A percentile compares a stretch with the other conserved stretches of the same genome.
These are phyloP conservation scores for Apiotrichum domesticum DNA, from an alignment of 1,284 basidiomycete genomes.

Conservation along the genomic window DNA sequence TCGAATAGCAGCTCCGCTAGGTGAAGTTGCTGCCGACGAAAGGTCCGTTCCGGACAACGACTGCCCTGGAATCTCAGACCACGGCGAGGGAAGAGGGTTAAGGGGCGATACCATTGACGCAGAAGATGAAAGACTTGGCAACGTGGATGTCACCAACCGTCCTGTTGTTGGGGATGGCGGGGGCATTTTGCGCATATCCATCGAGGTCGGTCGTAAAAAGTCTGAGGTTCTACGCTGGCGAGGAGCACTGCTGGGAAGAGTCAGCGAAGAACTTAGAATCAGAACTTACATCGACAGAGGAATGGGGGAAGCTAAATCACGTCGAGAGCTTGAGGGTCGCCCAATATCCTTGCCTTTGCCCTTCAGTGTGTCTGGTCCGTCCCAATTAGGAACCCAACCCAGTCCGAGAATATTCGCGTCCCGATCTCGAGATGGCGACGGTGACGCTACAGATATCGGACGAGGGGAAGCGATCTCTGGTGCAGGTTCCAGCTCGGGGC, in stretches of 20 bases:
- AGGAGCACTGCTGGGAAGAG: constrained; percentile 1
- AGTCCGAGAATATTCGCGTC: constrained; percentile 36
- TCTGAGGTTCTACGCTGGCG: constrained; percentile 37
- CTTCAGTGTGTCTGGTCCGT: constrained; percentile 21
- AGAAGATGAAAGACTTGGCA: constrained; percentile 34
- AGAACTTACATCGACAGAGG: background rate
- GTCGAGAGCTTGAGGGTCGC: constrained; percentile 29
- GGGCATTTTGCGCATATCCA: constrained; percentile 33
- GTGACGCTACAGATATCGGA: constrained; percentile 12
- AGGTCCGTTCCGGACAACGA: constrained; percentile 23
- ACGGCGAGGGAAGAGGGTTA: constrained; percentile 46
- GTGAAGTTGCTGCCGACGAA: constrained; percentile 23
- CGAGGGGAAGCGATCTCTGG: constrained; percentile 17
- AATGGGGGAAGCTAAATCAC: constrained; percentile 6
- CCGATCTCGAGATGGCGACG: constrained; percentile 13
- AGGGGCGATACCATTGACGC: constrained; percentile 46
- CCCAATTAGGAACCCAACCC: constrained; percentile 29
- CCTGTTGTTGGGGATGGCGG: constrained; percentile 2
- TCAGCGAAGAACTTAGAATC: too few relatives aligned
- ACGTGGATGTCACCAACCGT: background rate
- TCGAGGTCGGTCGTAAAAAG: constrained; percentile 32
- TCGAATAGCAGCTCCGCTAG: constrained; percentile 46
- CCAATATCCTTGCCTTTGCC: constrained; percentile 27
- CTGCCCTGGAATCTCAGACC: constrained; percentile 27
- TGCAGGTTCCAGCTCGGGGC: constrained; percentile 28